Conservation (phyloP, 495 filamentous ascomycete genomes). For the Lophiostoma macrostomum region DNA sequence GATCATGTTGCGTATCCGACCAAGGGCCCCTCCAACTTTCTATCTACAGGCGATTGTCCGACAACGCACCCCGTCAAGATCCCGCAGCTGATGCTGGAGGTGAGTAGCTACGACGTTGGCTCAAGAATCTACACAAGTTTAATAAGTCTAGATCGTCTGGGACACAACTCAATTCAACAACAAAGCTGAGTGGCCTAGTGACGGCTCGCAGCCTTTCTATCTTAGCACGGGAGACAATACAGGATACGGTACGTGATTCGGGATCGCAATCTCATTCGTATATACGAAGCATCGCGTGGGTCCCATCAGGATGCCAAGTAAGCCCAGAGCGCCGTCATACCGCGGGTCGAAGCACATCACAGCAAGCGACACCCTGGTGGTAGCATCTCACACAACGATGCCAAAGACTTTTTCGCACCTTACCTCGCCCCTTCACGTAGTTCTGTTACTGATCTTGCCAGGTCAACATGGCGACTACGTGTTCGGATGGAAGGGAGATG, state of each 20-base stretch:
- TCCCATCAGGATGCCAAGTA: too few relatives aligned
- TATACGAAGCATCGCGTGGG: too few relatives aligned
- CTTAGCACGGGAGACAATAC: constrained; percentile 24
- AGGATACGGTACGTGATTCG: too few relatives aligned
- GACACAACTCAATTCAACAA: constrained; percentile 31
- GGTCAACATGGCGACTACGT: constrained; percentile 45
- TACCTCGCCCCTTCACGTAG: background rate
- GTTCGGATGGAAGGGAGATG: constrained; percentile 26
- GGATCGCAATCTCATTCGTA: too few relatives aligned
- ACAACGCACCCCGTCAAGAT: constrained; percentile 31
- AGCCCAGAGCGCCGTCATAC: too few relatives aligned
- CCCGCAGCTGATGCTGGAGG: constrained; percentile 31
- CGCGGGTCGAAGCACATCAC: too few relatives aligned
- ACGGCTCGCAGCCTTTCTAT: constrained; percentile 25
- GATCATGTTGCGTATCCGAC: constrained; percentile 28
- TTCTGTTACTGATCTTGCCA: too few relatives aligned
- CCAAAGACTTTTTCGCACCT: background rate
- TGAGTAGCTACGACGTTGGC: background rate
- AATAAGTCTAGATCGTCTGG: constrained; percentile 22
- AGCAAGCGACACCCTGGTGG: too few relatives aligned
- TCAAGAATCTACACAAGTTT: background rate
- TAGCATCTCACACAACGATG: too few relatives aligned
- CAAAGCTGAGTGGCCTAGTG: constrained; percentile 25
- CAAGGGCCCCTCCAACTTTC: constrained; percentile 16
- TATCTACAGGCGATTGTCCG: constrained; percentile 17